phyloP scores from a whole-genome alignment of 306 rosid species.

The Prunus campanulata region DNA sequence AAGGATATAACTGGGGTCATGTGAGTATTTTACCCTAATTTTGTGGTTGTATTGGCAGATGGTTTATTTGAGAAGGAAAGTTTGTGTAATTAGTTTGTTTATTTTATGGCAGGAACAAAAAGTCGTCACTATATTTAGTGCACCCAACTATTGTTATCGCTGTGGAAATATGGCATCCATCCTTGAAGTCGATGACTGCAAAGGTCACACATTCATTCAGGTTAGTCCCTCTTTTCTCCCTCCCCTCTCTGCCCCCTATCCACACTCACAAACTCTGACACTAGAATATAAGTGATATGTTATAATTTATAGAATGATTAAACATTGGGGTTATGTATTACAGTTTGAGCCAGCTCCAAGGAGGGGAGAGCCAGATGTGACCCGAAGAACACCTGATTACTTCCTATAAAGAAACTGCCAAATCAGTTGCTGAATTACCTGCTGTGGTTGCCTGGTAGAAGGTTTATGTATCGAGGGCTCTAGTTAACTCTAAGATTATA shows the following conservation, averaged over 20 bases:
- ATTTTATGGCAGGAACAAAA: constrained; percentile 70
- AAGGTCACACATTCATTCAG: constrained; percentile 95
- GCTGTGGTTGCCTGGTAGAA: constrained; percentile 37
- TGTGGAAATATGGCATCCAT: constrained; percentile 98
- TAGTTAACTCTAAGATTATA: constrained; percentile 7
- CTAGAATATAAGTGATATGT: not conserved
- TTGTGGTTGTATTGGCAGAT: not conserved
- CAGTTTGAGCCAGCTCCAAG: constrained; percentile 99
- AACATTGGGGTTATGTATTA: not conserved
- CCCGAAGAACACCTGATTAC: constrained; percentile 92
- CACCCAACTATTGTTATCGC: constrained; percentile 94
- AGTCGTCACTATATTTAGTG: constrained; percentile 92
- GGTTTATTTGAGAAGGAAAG: constrained; percentile 11
- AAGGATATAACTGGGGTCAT: constrained; percentile 96
- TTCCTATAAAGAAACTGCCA: constrained; percentile 54
- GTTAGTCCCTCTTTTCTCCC: constrained; percentile 29
- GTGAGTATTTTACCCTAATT: constrained; percentile 39
- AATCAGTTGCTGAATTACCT: constrained; percentile 35
- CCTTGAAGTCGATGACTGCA: constrained; percentile 94
- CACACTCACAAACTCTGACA: not conserved
- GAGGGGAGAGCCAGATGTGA: constrained; percentile 97
- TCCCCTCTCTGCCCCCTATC: not conserved
- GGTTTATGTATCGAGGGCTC: constrained; percentile 33
- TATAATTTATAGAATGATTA: not conserved
- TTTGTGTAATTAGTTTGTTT: constrained; percentile 8